Base-by-base conservation (phyloP, 2,329 filamentous ascomycete species). In the Beauveria sp. region DNA sequence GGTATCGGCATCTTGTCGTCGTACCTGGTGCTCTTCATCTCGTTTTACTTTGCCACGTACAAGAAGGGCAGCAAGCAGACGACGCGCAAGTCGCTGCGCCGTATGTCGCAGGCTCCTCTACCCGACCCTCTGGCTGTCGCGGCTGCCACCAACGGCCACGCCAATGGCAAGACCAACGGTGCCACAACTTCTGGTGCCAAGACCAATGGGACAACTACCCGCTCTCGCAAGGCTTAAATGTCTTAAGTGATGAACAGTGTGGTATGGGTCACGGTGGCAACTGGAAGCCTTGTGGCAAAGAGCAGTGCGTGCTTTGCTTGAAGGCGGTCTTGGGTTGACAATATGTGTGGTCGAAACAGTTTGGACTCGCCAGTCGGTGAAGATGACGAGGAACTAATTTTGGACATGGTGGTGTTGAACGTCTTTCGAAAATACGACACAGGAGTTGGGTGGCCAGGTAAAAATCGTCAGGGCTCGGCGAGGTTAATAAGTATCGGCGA, bases 1-100 rank as follows among this genome's bases (percentile, higher is more conserved):
- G 93, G 93, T 69, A 96, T 97, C 69, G 90, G 83, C 67, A 96
- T 96, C 71, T 82, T 99, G 73, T 93, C 86, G 79, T 96, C 91
- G 38, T 99, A 98, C 85, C 86, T 99, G 64, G 84, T 98, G 66
- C 90, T 99, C 68, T 99, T 99, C 87, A 96, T 99, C 79, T 93
- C 89, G 57, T 99, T 99, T 88, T 99, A 98, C 84, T 84, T 96
- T 69, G 92, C 92, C 67, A 99, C 93, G 65, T 99, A 99, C 82
- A 90, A 88, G 81, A 93, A 91, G 82, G 87, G 88, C 65, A 85
- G 86, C 75, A 93, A 92, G 82, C 85, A 83, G 70, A 92, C 88
- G 69, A 90, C 90, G 71, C 93, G 90, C 77, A 95, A 93, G 82
- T 83, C 83, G 45, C 81, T 88, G 65, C 83, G 85, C 65, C 82